Conservation (phyloP, 257 asterid species). For the Forsythia suspensa region DNA sequence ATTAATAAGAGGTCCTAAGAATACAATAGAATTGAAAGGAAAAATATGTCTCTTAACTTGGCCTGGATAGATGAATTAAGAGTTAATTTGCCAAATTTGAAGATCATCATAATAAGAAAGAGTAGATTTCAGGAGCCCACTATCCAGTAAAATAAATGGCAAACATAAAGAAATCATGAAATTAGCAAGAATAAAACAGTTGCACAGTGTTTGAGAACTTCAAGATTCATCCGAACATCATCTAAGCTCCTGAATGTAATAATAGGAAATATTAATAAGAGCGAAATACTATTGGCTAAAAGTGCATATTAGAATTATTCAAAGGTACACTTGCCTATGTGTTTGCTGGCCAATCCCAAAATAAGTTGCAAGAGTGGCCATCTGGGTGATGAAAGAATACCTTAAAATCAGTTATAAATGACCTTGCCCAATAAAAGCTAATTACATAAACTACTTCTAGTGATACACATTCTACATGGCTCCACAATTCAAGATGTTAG, state of each 20-base stretch:
- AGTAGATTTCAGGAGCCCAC: background rate
- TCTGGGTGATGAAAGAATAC: slow-evolving; percentile 40
- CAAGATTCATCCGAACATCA: slow-evolving; percentile 98
- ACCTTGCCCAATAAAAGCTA: background rate
- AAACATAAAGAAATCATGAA: background rate
- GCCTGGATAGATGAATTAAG: background rate
- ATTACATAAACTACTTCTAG: background rate
- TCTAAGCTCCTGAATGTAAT: slow-evolving; percentile 72
- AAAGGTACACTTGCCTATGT: slow-evolving; percentile 52
- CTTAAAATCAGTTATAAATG: slow-evolving; percentile 17
- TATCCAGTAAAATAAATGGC: background rate
- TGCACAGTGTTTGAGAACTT: slow-evolving; percentile 92
- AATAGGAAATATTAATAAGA: slow-evolving; percentile 19
- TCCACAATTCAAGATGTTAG: background rate
- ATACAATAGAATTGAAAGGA: background rate
- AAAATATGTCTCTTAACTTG: background rate
- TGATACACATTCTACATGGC: background rate
- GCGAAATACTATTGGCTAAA: background rate
- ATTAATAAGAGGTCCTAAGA: background rate
- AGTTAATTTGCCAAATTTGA: slow-evolving; percentile 1
- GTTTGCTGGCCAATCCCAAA: slow-evolving; percentile 95
- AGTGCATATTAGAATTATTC: slow-evolving; percentile 4
- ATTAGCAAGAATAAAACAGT: slow-evolving; percentile 88
- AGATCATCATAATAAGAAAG: background rate
- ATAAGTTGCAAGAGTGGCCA: slow-evolving; percentile 92